Conservation (phyloP, 1,139 yeast genomes). For the Scheffersomyces parashehatae region DNA sequence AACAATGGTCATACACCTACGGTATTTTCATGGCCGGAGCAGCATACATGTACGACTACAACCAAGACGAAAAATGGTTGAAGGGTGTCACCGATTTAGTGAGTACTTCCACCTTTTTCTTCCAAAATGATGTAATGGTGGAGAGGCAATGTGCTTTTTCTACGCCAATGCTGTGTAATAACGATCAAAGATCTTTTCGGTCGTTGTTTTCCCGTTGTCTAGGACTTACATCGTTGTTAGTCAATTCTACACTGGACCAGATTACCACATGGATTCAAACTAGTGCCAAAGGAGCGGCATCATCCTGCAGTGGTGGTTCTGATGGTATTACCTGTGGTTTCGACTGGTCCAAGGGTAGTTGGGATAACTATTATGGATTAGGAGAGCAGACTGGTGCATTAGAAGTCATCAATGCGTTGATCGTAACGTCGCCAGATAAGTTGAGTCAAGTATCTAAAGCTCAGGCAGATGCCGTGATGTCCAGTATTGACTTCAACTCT, state of each 20-base stretch:
- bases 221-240: slow-evolving; percentile 71
- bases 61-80: slow-evolving; percentile 69
- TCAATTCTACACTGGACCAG: slow-evolving; percentile 58
- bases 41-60: slow-evolving; percentile 78
- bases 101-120: slow-evolving; percentile 61
- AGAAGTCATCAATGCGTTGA: slow-evolving; percentile 69
- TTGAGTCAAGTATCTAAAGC: not conserved
- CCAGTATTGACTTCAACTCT: slow-evolving; percentile 49
- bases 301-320: slow-evolving; percentile 79
- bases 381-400: slow-evolving; percentile 93
- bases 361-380: slow-evolving; percentile 83
- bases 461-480: slow-evolving; percentile 34
- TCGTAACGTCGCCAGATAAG: slow-evolving; percentile 26
- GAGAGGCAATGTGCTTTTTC: slow-evolving; percentile 70
- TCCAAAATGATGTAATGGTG: slow-evolving; percentile 51
- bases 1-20: slow-evolving; percentile 87
- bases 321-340: slow-evolving; percentile 92
- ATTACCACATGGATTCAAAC: slow-evolving; percentile 52
- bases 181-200: slow-evolving; percentile 88
- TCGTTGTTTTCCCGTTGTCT: slow-evolving; percentile 78
- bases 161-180: slow-evolving; percentile 60
- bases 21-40: slow-evolving; percentile 80
- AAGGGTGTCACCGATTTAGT: slow-evolving; percentile 56
- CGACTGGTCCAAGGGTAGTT: slow-evolving; percentile 69
- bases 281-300: slow-evolving; percentile 79